Base-by-base conservation (phyloP, 2,329 filamentous ascomycete genomes). In the Penicillium nordicum region DNA sequence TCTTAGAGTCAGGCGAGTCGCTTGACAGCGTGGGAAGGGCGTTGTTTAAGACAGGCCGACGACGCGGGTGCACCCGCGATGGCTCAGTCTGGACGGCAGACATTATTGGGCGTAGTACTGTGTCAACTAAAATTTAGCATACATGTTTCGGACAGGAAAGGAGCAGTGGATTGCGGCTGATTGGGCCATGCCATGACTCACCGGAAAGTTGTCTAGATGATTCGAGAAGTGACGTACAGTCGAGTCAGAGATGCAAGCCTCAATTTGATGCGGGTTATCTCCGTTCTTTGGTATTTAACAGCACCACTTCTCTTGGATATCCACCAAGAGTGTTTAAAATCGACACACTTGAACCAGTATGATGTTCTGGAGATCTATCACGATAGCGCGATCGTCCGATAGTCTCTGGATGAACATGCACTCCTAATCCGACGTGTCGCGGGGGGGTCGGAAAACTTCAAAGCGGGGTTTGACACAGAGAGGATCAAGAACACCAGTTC, bases 1-100 rank as follows among this genome's bases (percentile, higher is more conserved):
- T 77, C 74, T 79, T 82, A 53, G 65, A 64, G 38, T 66, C 64
- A 41, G 59, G 41, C 30, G 59, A 58, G 32, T 68, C 64, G 18
- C 66, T 65, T n/a, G 61, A 59, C 34, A 70, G 57, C 23, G 68
- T 61, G 34, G 72, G 66, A 29, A 68, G 65, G 18, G 62, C 51
- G 23, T 65, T 60, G 55, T 67, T 69, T 65, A 72, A 66, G 56
- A 60, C 57, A 30, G 70, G 64, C 48, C 72, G 72, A 34, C 73
- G 72, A 44, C 74, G 74, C 38, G 71, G 72, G 54, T 74, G 66
- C 54, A 65, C 45, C 57, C 67, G 67, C 52, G 60, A 51, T 44
- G 56, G 57, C 25, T 68, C 65, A 51, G 62, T 54, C 53, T 68
- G 62, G 32, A 65, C 51, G 48, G 61, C 55, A 37, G 70, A 67